Conservation (phyloP, 306 rosid species). For the Cicer judaicum region DNA sequence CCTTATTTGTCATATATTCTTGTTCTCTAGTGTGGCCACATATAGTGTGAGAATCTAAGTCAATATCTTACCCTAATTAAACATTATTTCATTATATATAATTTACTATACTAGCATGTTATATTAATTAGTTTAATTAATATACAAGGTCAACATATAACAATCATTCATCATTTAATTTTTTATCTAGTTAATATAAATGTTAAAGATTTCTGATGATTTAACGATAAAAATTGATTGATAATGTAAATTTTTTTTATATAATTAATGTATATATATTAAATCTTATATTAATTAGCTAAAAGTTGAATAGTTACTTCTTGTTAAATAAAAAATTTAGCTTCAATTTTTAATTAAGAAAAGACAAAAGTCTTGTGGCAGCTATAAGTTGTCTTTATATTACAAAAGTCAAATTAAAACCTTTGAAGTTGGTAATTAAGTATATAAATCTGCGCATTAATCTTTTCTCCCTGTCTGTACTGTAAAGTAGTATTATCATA, state of each 20-base stretch:
- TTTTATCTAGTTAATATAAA: too few species aligned
- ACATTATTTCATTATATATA: background rate
- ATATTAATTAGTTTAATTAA: too few species aligned
- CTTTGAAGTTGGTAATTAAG: slow-evolving; percentile 48
- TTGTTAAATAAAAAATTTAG: slow-evolving; percentile 24
- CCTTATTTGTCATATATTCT: slow-evolving; percentile 48
- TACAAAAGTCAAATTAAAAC: slow-evolving; percentile 43
- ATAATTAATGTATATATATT: too few species aligned
- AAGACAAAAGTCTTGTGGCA: slow-evolving; percentile 38
- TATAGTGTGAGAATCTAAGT: slow-evolving; percentile 31
- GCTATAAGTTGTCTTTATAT: slow-evolving; percentile 36
- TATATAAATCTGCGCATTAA: slow-evolving; percentile 18
- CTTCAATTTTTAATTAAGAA: slow-evolving; percentile 35
- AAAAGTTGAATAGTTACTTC: background rate
- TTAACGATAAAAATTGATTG: too few species aligned
- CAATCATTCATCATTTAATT: too few species aligned
- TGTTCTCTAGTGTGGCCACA: slow-evolving; percentile 37
- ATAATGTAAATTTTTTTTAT: too few species aligned
- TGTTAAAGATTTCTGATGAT: too few species aligned
- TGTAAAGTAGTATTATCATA: slow-evolving; percentile 36
- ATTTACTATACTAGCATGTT: too few species aligned
- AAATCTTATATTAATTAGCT: background rate
- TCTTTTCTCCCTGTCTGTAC: slow-evolving; percentile 33
- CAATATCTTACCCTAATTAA: background rate
- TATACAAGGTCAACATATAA: too few species aligned